Evolutionary conservation across 306 rosid species (phyloP), one percentile per base, ranked within the genome.

Genomic region (Leucaena leucocephala): DNA sequence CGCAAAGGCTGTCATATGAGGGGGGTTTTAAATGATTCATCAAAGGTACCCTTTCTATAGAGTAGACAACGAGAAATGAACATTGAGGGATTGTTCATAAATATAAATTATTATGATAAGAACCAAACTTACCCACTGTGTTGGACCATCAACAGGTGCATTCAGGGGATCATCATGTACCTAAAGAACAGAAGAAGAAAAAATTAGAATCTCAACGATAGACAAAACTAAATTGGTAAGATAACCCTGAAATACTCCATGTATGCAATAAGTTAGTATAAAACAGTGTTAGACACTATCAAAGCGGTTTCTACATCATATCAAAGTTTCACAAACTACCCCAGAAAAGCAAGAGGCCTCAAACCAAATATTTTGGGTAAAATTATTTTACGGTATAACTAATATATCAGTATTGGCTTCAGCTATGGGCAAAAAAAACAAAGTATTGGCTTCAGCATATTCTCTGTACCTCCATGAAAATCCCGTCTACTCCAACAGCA

Each of bases 121-220:
- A 3, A 40, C 39, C 66, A 74, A 86, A 67, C 96, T 89, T 81
- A 92, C 98, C 98, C 98, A 93, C 72, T 95, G 98, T 14, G 98
- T 95, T 19, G 98, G 98, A 83, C 97, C 98, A 86, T 95, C 98
- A 68, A 93, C 95, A 36, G 98, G 98, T 12, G 98, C 97, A 54
- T 84, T 88, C 84, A 93, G 71, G 49, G 98, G 98, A 91, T 95
- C 93, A 77, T 95, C 98, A 35, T 95, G 98, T 72, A 95, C 98
- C 98, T 95, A 82, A 57, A 82, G 64, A 67, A 7, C 82, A 72
- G 69, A 83, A n/a, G n/a, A 9, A 74, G 67, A 71, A 68, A 40
- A 49, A 54, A 72, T 71, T 43, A 82, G 78, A 80, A 84, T 58
- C 45, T 59, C 43, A 42, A 4, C 58, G 52, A 57, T n/a, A 42